These are phyloP conservation scores for Xerocomus spinulosus DNA, from an alignment of 768 basidiomycete genomes.

Conservation along the genomic window DNA sequence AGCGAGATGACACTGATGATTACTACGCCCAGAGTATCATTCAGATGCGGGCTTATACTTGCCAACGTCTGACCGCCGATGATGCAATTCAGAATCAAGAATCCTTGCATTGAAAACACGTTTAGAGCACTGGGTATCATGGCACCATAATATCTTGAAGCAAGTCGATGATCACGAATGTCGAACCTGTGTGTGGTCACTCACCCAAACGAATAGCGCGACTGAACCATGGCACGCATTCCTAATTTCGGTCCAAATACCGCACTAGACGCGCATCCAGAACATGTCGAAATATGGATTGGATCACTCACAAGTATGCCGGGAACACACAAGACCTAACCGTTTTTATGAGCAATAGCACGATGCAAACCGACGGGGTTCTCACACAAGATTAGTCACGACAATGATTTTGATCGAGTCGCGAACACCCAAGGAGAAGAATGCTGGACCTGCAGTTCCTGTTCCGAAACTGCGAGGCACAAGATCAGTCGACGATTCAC, in stretches of 20 bases:
- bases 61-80: slow-evolving; percentile 59
- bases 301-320: slow-evolving; percentile 34
- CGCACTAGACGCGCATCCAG: slow-evolving; percentile 30
- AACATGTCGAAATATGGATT: not conserved
- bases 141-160: slow-evolving; percentile 36
- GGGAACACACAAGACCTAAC: slow-evolving; percentile 33
- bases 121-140: slow-evolving; percentile 43
- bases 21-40: slow-evolving; percentile 31
- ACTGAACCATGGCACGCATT: slow-evolving; percentile 54
- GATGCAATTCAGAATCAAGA: slow-evolving; percentile 55
- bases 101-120: slow-evolving; percentile 50
- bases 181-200: slow-evolving; percentile 14
- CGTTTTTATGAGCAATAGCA: slow-evolving; percentile 1
- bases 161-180: not conserved
- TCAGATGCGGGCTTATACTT: slow-evolving; percentile 36
- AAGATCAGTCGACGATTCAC: not conserved
- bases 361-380: not conserved
- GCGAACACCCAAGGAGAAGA: slow-evolving; percentile 43
- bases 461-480: slow-evolving; percentile 39
- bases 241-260: slow-evolving; percentile 53
- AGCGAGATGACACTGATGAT: slow-evolving; percentile 32
- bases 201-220: slow-evolving; percentile 51
- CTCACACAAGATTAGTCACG: slow-evolving; percentile 44
- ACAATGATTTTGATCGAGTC: slow-evolving; percentile 40
- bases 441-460: slow-evolving; percentile 47